Evolutionary conservation across 805 yeast species (phyloP).

Genomic region (Lipomyces sp.): DNA sequence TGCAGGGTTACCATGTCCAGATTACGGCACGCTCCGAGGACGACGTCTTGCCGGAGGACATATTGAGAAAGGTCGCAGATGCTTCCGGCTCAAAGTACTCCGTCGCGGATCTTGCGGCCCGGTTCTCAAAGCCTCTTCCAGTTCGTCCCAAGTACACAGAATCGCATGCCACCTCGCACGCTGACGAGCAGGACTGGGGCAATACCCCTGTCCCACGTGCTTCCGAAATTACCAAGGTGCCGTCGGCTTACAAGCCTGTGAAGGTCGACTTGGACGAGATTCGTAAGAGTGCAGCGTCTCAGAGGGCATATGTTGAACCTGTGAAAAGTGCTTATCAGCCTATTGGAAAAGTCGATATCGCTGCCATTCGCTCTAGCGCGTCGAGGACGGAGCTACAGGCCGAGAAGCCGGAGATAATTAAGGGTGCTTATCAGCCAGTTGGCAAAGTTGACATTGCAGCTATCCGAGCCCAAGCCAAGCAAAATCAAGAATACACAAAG

Average conservation of each 20-base stretch:
- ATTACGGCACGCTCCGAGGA: slow-evolving; percentile 94
- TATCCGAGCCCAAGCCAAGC: slow-evolving; percentile 47
- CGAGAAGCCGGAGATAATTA: slow-evolving; percentile 42
- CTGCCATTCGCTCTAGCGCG: slow-evolving; percentile 49
- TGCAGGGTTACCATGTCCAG: slow-evolving; percentile 86
- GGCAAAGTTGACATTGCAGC: slow-evolving; percentile 62
- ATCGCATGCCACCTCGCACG: slow-evolving; percentile 30
- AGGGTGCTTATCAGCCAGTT: slow-evolving; percentile 62
- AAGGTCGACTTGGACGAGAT: slow-evolving; percentile 46
- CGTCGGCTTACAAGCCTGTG: slow-evolving; percentile 51
- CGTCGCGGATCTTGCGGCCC: slow-evolving; percentile 43
- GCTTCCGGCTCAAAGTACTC: slow-evolving; percentile 97
- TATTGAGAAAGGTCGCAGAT: slow-evolving; percentile 75
- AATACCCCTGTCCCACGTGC: slow-evolving; percentile 51
- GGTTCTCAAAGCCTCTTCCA: slow-evolving; percentile 41
- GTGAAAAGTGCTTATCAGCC: slow-evolving; percentile 61
- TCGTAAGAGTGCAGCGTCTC: slow-evolving; percentile 40
- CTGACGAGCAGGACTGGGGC: slow-evolving; percentile 71
- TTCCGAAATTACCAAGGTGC: slow-evolving; percentile 49
- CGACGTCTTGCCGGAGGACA: slow-evolving; percentile 80
- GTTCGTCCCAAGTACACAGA: slow-evolving; percentile 47
- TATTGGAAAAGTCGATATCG: slow-evolving; percentile 62
- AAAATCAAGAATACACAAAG: slow-evolving; percentile 18
- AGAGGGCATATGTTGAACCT: slow-evolving; percentile 40
- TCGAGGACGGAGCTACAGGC: slow-evolving; percentile 27